phyloP scores from a whole-genome alignment of 257 asterid species.

The Solanum lycopersicoides region DNA sequence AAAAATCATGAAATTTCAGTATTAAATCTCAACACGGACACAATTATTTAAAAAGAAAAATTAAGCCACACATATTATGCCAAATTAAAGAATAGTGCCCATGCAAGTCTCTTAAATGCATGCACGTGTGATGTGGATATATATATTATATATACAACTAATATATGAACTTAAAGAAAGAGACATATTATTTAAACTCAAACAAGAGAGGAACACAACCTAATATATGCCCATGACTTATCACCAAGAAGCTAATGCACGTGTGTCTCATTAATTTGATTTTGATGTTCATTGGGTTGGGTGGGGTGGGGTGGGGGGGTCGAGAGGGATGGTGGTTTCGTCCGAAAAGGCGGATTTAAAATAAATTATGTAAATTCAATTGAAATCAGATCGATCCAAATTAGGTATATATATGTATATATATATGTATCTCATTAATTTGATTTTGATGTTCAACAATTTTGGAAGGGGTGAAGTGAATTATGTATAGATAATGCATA shows the following conservation, averaged over 20 bases:
- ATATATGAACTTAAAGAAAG: not conserved
- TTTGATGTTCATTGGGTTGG: not conserved
- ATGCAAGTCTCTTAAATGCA: not conserved
- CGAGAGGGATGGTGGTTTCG: not conserved
- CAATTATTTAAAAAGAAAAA: too few species aligned
- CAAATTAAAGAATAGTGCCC: not conserved
- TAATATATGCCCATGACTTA: not conserved
- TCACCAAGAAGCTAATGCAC: slow-evolving; percentile 17
- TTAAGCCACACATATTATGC: not conserved
- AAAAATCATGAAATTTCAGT: rapidly evolving
- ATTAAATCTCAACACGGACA: too few species aligned
- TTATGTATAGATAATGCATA: not conserved
- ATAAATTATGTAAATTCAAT: not conserved
- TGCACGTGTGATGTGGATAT: not conserved
- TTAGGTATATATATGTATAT: not conserved
- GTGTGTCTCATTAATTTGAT: slow-evolving; percentile 38
- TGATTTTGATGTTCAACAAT: not conserved
- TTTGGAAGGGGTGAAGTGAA: not conserved
- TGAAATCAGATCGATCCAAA: not conserved
- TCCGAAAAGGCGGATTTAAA: not conserved
- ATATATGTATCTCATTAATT: slow-evolving; percentile 31
- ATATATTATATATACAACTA: not conserved
- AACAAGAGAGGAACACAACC: not conserved
- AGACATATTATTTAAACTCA: not conserved
- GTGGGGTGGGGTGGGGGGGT: not conserved